phyloP scores from a whole-genome alignment of 441 rosid genomes.

The Pelargonium citronellum region DNA sequence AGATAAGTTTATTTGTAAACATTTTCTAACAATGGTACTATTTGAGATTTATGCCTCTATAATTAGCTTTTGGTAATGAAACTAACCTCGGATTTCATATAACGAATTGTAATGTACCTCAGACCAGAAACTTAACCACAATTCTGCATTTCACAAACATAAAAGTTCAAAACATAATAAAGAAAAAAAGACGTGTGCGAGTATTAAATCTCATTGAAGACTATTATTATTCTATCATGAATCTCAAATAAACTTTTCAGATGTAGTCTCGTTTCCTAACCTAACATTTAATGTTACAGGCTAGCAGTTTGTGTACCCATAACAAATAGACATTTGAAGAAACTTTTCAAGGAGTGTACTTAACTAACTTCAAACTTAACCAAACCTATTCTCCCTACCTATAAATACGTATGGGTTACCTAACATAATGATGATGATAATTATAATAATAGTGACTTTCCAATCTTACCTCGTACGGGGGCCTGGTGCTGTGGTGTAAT shows the following conservation, averaged over 20 bases:
- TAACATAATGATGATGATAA: no score
- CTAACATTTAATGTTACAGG: not conserved
- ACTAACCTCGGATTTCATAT: constrained; percentile 71
- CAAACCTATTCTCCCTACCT: not conserved
- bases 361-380: not conserved
- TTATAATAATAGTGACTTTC: not conserved
- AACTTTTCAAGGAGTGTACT: not conserved
- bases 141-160: constrained; percentile 46
- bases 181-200: constrained; percentile 1
- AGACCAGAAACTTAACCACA: constrained; percentile 98
- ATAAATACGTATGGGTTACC: no score
- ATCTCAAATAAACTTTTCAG: not conserved
- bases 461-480: constrained; percentile 61
- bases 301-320: not conserved
- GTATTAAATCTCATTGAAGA: not conserved
- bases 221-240: not conserved
- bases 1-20: not conserved
- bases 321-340: not conserved
- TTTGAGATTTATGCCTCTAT: not conserved
- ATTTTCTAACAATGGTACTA: not conserved
- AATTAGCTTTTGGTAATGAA: not conserved
- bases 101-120: constrained; percentile 97
- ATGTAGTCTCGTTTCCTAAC: not conserved
- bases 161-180: not conserved
- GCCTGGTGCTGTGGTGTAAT: constrained; percentile 60